These are phyloP conservation scores for Solanum pimpinellifolium DNA, from an alignment of 257 asterid genomes.

Conservation along the genomic window DNA sequence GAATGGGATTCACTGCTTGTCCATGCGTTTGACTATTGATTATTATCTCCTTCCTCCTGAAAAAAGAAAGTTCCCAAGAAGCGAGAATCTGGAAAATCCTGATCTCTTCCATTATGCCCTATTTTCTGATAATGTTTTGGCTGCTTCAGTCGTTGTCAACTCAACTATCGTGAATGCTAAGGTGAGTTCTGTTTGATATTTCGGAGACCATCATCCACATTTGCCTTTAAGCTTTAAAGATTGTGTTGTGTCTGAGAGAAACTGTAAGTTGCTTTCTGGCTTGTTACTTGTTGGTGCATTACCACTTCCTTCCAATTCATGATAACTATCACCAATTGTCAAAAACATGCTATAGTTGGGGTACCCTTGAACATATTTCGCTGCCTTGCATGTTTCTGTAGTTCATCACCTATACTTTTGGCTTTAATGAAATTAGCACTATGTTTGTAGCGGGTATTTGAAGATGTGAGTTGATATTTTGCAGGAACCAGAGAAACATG, in stretches of 20 bases:
- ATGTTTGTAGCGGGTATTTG: not conserved
- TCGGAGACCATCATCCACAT: not conserved
- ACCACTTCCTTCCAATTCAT: not conserved
- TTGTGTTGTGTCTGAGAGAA: not conserved
- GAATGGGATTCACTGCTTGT: constrained; percentile 88
- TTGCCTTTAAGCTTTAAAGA: not conserved
- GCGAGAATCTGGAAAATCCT: constrained; percentile 83
- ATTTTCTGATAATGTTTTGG: constrained; percentile 94
- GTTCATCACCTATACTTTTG: not conserved
- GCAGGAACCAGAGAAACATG: constrained; percentile 94
- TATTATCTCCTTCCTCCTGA: constrained; percentile 79
- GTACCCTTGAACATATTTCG: not conserved
- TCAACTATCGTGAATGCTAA: constrained; percentile 80
- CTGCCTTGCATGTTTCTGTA: not conserved
- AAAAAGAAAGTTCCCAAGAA: constrained; percentile 70
- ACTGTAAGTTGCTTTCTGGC: not conserved
- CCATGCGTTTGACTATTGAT: constrained; percentile 89
- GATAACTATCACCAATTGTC: not conserved
- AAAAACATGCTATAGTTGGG: not conserved
- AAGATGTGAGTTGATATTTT: constrained; percentile 11
- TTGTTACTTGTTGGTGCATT: not conserved
- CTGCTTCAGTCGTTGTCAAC: constrained; percentile 97
- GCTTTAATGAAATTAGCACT: not conserved
- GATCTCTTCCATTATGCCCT: constrained; percentile 85
- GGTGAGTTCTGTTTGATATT: constrained; percentile 27